These are phyloP conservation scores for Boletus subluridellus DNA, from an alignment of 1,284 basidiomycete genomes.

Conservation along the genomic window DNA sequence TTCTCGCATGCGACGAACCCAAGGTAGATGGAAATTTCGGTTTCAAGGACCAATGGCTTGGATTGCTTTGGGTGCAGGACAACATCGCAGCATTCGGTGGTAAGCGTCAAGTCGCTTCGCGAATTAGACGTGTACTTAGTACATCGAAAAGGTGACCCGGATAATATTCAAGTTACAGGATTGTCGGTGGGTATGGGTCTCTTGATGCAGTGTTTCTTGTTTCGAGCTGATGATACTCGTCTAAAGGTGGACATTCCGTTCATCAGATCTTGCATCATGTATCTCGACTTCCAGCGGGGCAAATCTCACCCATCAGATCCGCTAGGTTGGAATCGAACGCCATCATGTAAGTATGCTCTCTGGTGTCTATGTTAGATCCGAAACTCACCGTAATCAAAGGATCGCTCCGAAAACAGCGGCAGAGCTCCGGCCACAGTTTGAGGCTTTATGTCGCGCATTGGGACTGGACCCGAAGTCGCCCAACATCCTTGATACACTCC, in stretches of 20 bases:
- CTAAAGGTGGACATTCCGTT: conserved; percentile 64
- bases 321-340: conserved; percentile 70
- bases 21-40: conserved; percentile 66
- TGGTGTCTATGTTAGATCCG: neutral
- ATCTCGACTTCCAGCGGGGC: conserved; percentile 54
- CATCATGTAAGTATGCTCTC: conserved; percentile 48
- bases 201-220: neutral
- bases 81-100: conserved; percentile 27
- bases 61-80: conserved; percentile 23
- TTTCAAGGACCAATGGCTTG: conserved; percentile 61
- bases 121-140: conserved; percentile 41
- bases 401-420: conserved; percentile 49
- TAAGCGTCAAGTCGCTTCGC: conserved; percentile 48
- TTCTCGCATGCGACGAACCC: conserved; percentile 60
- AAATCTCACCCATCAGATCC: conserved; percentile 60
- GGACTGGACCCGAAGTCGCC: conserved; percentile 49
- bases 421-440: conserved; percentile 59
- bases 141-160: conserved; percentile 39
- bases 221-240: neutral
- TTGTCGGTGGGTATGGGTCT: conserved; percentile 57
- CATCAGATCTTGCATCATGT: conserved; percentile 71
- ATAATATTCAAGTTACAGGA: conserved; percentile 60
- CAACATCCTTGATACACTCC: conserved; percentile 47
- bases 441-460: conserved; percentile 55
- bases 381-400: conserved; percentile 1